A percentile compares a stretch with the other conserved stretches of the same genome.
Conservation (phyloP, 306 rosid species). For the Prunus armeniaca region DNA sequence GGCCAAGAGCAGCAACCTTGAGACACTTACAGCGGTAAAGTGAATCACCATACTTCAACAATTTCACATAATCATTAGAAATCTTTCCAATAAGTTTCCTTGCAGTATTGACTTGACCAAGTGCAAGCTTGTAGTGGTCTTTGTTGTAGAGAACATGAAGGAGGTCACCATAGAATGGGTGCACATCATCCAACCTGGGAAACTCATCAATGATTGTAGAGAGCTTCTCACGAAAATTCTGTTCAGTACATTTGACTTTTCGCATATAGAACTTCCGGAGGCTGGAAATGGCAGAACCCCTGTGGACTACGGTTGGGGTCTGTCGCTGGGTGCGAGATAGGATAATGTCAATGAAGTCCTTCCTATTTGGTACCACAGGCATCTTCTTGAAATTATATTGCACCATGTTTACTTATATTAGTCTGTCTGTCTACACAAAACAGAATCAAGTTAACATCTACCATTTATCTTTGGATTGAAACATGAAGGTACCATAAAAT, state of each 20-base stretch:
- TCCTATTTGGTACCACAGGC: constrained; percentile 72
- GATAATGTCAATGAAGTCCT: constrained; percentile 67
- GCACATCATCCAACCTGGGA: constrained; percentile 76
- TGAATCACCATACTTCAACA: constrained; percentile 84
- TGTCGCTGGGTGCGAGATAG: constrained; percentile 81
- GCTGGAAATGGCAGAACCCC: constrained; percentile 65
- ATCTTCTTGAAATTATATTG: constrained; percentile 80
- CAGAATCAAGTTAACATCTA: neutral
- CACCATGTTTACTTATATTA: constrained; percentile 48
- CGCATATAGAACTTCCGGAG: constrained; percentile 72
- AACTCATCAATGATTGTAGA: constrained; percentile 76
- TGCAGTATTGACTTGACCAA: constrained; percentile 88
- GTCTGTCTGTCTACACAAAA: neutral
- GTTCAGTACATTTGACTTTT: constrained; percentile 69
- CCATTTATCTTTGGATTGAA: neutral
- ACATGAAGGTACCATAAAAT: neutral
- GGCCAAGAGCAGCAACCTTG: constrained; percentile 93
- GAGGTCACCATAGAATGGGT: constrained; percentile 82
- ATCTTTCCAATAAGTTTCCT: constrained; percentile 78
- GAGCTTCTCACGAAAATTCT: constrained; percentile 69
- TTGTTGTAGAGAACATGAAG: constrained; percentile 88
- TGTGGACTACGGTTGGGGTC: constrained; percentile 82
- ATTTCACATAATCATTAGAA: constrained; percentile 68
- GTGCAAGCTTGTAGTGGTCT: constrained; percentile 94
- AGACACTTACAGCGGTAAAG: constrained; percentile 76